Base-by-base conservation (phyloP, 192 early-diverging fungal genomes). In the Coemansia sp. region DNA sequence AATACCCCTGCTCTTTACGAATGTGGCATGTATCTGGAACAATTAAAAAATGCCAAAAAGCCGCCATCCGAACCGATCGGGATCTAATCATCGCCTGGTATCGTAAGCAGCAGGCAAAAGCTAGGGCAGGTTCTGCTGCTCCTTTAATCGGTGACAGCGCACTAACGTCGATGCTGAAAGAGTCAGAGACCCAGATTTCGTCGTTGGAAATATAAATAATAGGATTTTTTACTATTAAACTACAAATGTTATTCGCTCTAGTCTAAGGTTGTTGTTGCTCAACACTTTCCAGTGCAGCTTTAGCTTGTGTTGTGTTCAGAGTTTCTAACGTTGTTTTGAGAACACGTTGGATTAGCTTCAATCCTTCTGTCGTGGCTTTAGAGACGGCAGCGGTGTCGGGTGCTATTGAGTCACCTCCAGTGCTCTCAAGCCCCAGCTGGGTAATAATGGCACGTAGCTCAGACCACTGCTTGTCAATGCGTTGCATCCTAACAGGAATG, bases 31-130 rank as follows among this genome's bases (percentile, higher is more conserved):
- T 70, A 10, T 70, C 73, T 13, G 73, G 73, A 4, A 77, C 73
- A 3, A 77, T 77, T 34, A 77, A 77, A 57, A 77, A 70, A 27
- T 77, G 73, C 57, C 73, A 77, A 48, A 54, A 45, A 15, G 59
- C 73, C 11, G 61, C 73, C 11, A 70, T 77, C 21, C 59, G 57
- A 3, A 62, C 56, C 13, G 64, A 67, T 53, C 57, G 73, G 10
- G 67, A 70, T 41, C 50, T 77, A 40, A 69, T 77, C 11, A 56
- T 70, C 22, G 44, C 59, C 1, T 70, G 67, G 59, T 45, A 77
- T 43, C n/a, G 50, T 38, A 41, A 25, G 40, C 66, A 59, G 39
- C 62, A 59, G 51, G 47, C 38, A 10, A 17, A 65, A 27, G 54
- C 59, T 18, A 63, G 54, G 18, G 30, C 61, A 1, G 64, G 65